Conservation (phyloP, 441 rosid species). For the Erysimum pusillum region DNA sequence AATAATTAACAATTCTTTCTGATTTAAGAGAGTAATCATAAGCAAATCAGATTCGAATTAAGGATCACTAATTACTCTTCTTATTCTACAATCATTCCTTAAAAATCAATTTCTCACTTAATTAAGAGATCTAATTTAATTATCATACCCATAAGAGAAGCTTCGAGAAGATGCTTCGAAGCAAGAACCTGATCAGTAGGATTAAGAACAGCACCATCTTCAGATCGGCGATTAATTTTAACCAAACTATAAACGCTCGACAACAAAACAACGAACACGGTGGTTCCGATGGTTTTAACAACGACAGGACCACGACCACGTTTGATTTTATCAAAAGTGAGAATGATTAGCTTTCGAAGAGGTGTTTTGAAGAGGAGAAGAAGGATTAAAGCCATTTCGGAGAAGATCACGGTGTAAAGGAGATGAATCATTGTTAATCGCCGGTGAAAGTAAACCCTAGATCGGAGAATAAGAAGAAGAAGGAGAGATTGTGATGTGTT, state of each 20-base stretch:
- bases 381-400: constrained; percentile 71
- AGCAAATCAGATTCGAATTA: too few species aligned
- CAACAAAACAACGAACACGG: constrained; percentile 62
- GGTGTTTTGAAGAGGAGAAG: constrained; percentile 81
- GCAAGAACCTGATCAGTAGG: constrained; percentile 91
- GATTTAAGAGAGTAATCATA: too few species aligned
- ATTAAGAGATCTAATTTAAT: background rate
- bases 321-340: constrained; percentile 75
- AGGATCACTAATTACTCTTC: too few species aligned
- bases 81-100: background rate
- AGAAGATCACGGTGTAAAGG: constrained; percentile 64
- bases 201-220: constrained; percentile 63
- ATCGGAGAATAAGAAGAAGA: constrained; percentile 13
- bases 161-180: constrained; percentile 77
- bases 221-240: constrained; percentile 62
- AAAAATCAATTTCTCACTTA: background rate
- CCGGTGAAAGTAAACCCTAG: constrained; percentile 39
- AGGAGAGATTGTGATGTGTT: constrained; percentile 1
- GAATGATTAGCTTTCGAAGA: constrained; percentile 73
- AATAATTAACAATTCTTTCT: too few species aligned
- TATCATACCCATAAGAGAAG: constrained; percentile 83
- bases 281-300: constrained; percentile 54
- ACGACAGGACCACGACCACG: constrained; percentile 85
- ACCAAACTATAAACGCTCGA: constrained; percentile 70
- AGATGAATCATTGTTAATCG: constrained; percentile 69